A percentile compares a stretch with the other conserved stretches of the same genome.
These are phyloP conservation scores for Cercospora beticola DNA, from an alignment of 2,329 filamentous ascomycete genomes.

Conservation along the genomic window DNA sequence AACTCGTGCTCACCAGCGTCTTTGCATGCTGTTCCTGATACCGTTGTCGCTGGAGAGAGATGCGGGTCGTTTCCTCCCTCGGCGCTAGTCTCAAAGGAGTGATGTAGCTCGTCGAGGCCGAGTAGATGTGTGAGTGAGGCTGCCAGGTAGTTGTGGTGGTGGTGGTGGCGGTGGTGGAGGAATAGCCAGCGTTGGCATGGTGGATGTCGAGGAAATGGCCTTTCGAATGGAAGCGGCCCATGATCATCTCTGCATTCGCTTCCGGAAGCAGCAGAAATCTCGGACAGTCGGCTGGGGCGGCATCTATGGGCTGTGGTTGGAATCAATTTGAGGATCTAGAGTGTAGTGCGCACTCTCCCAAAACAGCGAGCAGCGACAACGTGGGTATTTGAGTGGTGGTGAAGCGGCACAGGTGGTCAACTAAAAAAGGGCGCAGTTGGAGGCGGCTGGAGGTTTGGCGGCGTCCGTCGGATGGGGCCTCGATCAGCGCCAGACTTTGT, in stretches of 20 bases:
- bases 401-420: slow-evolving; percentile 9
- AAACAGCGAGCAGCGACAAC: slow-evolving; percentile 14
- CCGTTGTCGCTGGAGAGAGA: slow-evolving; percentile 35
- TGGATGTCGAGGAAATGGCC: slow-evolving; percentile 28
- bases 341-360: neutral
- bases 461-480: neutral
- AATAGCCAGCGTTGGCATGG: slow-evolving; percentile 27
- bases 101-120: slow-evolving; percentile 15
- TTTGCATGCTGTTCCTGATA: slow-evolving; percentile 30
- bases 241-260: slow-evolving; percentile 11
- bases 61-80: slow-evolving; percentile 31
- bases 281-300: slow-evolving; percentile 2
- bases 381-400: slow-evolving; percentile 23
- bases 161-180: no score
- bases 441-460: neutral
- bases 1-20: slow-evolving; percentile 28
- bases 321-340: neutral
- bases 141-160: slow-evolving; percentile 17
- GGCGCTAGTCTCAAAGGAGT: slow-evolving; percentile 25
- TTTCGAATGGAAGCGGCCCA: slow-evolving; percentile 25
- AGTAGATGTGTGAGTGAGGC: slow-evolving; percentile 13
- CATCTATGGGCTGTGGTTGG: neutral
- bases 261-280: slow-evolving; percentile 3
- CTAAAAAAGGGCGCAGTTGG: neutral
- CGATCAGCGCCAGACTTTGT: slow-evolving; percentile 7